Evolutionary conservation across 257 asterid species (phyloP), one percentile per base, ranked within the genome.

Genomic region (Gynochthodes officinalis): DNA sequence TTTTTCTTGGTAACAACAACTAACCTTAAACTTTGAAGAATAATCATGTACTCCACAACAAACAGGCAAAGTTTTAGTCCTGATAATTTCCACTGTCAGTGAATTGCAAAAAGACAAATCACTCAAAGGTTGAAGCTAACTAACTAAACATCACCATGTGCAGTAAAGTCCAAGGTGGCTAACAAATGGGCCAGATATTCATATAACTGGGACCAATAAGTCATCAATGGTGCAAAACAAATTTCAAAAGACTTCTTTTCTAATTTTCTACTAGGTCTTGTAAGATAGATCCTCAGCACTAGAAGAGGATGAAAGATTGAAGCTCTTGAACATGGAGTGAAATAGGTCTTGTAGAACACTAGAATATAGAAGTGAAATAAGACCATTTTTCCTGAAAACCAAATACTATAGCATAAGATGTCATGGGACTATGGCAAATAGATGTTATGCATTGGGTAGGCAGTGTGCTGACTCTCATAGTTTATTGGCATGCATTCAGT

Each of bases 21-120:
- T 74, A 84, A 91, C 97, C 99, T 85, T 83, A 40, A 73, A 73
- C 74, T 79, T 82, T 69, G 90, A 86, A 76, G 87, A 70, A 76
- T 69, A 69, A 33, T 69, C 71, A 60, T 72, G 88, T 69, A 82
- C 73, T 74, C 95, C 90, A 80, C 73, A 60, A 69, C 83, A 64
- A 79, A 75, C 63, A 28, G 85, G 75, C 48, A 78, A 84, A 40
- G 75, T 73, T 71, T 75, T 52, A 70, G 83, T 86, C 96, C 99
- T 94, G 93, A 81, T 39, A 62, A 75, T 73, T 71, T 76, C 82
- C 75, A 73, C 33, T 44, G 67, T 79, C 48, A 81, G 85, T 59
- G 73, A 68, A 64, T 52, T 42, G 62, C 67, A 61, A 62, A 61
- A 64, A 44, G 67, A 42, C 19, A 43, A 65, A 58, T 57, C 44